Evolutionary conservation across 306 rosid genomes (phyloP), one percentile per base, ranked within the genome.

Genomic region (Fragaria nilgerrensis): DNA sequence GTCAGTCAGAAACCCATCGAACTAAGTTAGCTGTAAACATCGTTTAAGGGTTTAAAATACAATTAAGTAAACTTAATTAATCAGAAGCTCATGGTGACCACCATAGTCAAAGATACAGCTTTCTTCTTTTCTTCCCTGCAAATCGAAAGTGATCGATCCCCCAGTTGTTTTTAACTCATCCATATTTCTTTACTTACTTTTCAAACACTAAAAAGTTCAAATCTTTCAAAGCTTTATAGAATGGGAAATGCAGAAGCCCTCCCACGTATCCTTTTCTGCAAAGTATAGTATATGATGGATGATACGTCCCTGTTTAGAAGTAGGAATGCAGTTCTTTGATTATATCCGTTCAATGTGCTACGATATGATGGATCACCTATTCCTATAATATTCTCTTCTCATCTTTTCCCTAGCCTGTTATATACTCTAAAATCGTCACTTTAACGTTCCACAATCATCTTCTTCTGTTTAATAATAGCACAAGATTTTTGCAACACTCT

Each of bases 401-500:
- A 32, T 63, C 1, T 29, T 22, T 56, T 56, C 59, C 9, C 56
- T n/a, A n/a, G n/a, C n/a, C n/a, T 41, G 55, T 58, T 23, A 25
- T 74, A 15, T 58, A 15, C 68, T 74, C 34, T 25, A 16, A 39
- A 39, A 9, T 32, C 9, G 25, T 41, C 77, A 41, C 77, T 56
- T 73, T 73, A 14, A 39, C 37, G 22, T 23, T 17, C 49, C 53
- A 37, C n/a, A 72, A 34, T 72, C 76, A 72, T 52, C 10, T 13
- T 0, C 5, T 73, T 73, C 36, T 53, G 22, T 12, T 36, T 20
- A 11, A 36, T 13, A 36, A 73, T n/a, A 55, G 50, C 50, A 27
- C 5, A 64, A 34, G 44, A 34, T 64, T 7, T 5, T 17, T 64
- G 13, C 39, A 12, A 13, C 19, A 27, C 9, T 27, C 3, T 29